phyloP scores from a whole-genome alignment of 306 rosid species.

The Pueraria montana region DNA sequence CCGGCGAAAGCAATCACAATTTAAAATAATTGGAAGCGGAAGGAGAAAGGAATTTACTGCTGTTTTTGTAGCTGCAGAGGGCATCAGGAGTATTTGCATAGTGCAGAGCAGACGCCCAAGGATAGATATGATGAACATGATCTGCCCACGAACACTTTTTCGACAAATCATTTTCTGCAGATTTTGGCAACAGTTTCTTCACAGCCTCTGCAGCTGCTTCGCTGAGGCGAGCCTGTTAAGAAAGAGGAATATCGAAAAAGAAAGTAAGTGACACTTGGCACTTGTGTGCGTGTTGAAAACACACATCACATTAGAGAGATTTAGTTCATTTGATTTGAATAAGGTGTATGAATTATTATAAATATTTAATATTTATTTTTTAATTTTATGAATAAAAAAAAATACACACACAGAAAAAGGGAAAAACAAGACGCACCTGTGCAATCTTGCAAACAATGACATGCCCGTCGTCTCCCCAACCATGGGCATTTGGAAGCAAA shows the following conservation, averaged over 20 bases:
- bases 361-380: too few species aligned
- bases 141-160: conserved; percentile 86
- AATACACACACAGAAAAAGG: too few species aligned
- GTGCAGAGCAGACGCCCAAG: conserved; percentile 85
- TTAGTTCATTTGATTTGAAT: too few species aligned
- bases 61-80: conserved; percentile 63
- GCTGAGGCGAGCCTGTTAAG: conserved; percentile 63
- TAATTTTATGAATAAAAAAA: too few species aligned
- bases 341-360: too few species aligned
- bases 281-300: too few species aligned
- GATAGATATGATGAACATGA: conserved; percentile 52
- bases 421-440: conserved; percentile 55
- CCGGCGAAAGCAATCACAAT: too few species aligned
- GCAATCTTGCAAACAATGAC: conserved; percentile 72
- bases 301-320: too few species aligned
- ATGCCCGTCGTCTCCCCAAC: conserved; percentile 87
- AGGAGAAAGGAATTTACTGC: conserved; percentile 56
- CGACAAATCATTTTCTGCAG: conserved; percentile 63
- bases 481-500: conserved; percentile 59
- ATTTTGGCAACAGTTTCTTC: conserved; percentile 66
- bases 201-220: conserved; percentile 71
- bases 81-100: conserved; percentile 76
- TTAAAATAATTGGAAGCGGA: too few species aligned
- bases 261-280: background rate
- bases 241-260: background rate